A percentile compares a stretch with the other conserved stretches of the same genome.
Evolutionary conservation across 1,139 yeast species (phyloP).

Genomic region (Diutina sp.): DNA sequence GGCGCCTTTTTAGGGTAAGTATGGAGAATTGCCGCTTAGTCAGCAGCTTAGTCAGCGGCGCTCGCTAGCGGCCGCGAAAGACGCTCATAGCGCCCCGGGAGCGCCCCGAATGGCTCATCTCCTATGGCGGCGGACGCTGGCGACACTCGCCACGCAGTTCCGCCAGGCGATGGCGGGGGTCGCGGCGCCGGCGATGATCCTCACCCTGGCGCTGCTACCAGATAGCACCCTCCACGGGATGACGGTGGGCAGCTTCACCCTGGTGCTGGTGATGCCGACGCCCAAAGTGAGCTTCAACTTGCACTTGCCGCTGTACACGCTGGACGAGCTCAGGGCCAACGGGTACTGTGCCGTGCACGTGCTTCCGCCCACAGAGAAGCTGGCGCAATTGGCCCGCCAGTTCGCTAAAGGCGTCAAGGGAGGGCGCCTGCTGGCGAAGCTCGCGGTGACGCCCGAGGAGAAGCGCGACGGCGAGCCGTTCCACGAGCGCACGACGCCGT

Average conservation of each 20-base stretch:
- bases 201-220: conserved; percentile 15
- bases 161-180: conserved; percentile 25
- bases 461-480: conserved; percentile 23
- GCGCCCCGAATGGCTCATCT: neutral
- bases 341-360: conserved; percentile 60
- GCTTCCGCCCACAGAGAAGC: conserved; percentile 40
- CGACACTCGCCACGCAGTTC: neutral
- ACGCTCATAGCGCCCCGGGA: neutral
- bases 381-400: conserved; percentile 41
- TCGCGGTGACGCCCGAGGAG: conserved; percentile 6
- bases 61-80: neutral
- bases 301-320: conserved; percentile 73
- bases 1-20: too few relatives aligned
- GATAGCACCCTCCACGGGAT: conserved; percentile 40
- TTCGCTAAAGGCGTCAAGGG: conserved; percentile 49
- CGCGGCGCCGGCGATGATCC: conserved; percentile 32
- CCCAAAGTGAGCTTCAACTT: conserved; percentile 74
- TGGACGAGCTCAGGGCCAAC: conserved; percentile 43
- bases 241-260: conserved; percentile 72
- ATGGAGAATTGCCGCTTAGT: too few relatives aligned
- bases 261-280: conserved; percentile 59
- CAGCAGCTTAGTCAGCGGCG: too few relatives aligned
- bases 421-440: conserved; percentile 2
- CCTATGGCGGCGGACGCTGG: neutral
- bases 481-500: conserved; percentile 41